Evolutionary conservation across 169 alveolate genomes (phyloP).

Genomic region (Eimeria praecox): DNA sequence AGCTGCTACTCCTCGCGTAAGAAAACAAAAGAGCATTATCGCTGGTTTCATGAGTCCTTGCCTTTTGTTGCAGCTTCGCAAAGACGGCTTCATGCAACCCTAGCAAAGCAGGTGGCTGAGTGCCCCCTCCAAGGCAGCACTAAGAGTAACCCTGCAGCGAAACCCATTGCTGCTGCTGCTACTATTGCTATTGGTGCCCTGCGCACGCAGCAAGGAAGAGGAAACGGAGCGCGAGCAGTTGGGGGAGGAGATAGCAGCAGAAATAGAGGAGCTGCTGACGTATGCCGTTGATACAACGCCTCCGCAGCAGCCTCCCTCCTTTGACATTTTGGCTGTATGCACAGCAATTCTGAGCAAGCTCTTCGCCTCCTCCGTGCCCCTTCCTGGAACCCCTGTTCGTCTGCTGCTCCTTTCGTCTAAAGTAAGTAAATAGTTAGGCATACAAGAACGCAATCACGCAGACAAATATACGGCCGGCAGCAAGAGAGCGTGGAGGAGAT

Average conservation of each 20-base stretch:
- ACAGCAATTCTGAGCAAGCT: slow-evolving; percentile 24
- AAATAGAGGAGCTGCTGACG: slow-evolving; percentile 21
- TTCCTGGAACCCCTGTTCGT: slow-evolving; percentile 8
- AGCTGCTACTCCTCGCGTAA: slow-evolving; percentile 37
- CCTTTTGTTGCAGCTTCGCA: neutral
- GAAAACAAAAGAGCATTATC: neutral
- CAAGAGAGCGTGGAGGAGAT: neutral
- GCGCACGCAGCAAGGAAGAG: slow-evolving; percentile 9
- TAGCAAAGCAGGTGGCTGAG: no score
- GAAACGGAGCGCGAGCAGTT: slow-evolving; percentile 38
- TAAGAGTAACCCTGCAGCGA: neutral
- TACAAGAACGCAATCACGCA: neutral
- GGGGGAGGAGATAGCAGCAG: slow-evolving; percentile 47
- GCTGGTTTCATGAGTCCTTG: neutral
- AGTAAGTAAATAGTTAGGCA: neutral
- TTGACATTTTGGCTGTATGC: neutral
- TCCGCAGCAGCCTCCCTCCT: slow-evolving; percentile 26
- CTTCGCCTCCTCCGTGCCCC: neutral
- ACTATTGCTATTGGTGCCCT: neutral
- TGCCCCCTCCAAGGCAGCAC: neutral
- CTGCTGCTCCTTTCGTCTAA: slow-evolving; percentile 11
- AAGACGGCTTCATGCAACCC: neutral
- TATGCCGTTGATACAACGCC: slow-evolving; percentile 30
- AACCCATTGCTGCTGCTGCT: neutral
- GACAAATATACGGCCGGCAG: neutral